A percentile compares a stretch with the other conserved stretches of the same genome.
Conservation (phyloP, 805 yeast genomes). For the Saccharomycopsis vini region DNA sequence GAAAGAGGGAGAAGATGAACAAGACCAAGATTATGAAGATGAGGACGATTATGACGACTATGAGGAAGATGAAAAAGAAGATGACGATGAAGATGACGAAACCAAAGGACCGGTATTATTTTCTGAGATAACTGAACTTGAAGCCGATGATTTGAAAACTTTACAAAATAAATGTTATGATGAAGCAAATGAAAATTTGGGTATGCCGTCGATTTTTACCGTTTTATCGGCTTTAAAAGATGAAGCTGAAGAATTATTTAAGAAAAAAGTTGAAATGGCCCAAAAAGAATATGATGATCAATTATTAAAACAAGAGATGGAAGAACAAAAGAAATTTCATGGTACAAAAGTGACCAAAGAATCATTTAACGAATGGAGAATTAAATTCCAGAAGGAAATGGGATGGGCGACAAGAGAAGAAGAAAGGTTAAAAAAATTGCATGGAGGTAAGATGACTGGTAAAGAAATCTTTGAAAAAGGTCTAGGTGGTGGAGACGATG, state of each 20-base stretch:
- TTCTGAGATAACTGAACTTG: slow-evolving; percentile 51
- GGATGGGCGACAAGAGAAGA: slow-evolving; percentile 53
- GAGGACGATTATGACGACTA: slow-evolving; percentile 29
- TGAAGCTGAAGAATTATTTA: slow-evolving; percentile 61
- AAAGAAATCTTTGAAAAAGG: slow-evolving; percentile 86
- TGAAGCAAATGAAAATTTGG: slow-evolving; percentile 71
- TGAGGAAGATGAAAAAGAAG: slow-evolving; percentile 41
- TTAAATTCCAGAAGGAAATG: slow-evolving; percentile 59
- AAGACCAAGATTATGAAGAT: slow-evolving; percentile 23
- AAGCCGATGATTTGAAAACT: slow-evolving; percentile 34
- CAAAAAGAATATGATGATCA: slow-evolving; percentile 54
- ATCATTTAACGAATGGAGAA: slow-evolving; percentile 67
- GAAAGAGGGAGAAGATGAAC: slow-evolving; percentile 26
- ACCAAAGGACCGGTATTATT: slow-evolving; percentile 38
- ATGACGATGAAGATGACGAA: slow-evolving; percentile 31
- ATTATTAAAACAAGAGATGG: slow-evolving; percentile 56
- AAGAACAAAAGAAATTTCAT: slow-evolving; percentile 80
- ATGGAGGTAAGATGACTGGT: slow-evolving; percentile 76
- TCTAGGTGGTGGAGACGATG: slow-evolving; percentile 63
- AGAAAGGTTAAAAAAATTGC: slow-evolving; percentile 46
- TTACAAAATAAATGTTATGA: slow-evolving; percentile 36
- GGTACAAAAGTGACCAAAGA: slow-evolving; percentile 87
- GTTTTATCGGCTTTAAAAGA: slow-evolving; percentile 73
- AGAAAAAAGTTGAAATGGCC: slow-evolving; percentile 40
- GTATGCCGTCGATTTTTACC: slow-evolving; percentile 88